These are phyloP conservation scores for Staphylotrichum longicolle DNA, from an alignment of 495 filamentous ascomycete genomes.

Conservation along the genomic window DNA sequence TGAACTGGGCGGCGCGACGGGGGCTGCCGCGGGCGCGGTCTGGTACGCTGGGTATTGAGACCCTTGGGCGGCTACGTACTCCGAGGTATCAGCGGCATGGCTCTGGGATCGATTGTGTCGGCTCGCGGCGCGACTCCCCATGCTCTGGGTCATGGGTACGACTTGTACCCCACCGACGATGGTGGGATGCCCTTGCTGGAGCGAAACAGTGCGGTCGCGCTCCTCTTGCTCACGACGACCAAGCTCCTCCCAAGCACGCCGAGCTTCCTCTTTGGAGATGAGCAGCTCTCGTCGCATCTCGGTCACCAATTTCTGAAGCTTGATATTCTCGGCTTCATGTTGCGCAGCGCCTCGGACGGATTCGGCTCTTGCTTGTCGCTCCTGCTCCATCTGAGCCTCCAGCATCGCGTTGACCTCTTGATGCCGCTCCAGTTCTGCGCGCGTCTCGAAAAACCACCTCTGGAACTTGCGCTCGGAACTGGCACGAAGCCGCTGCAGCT, in stretches of 20 bases:
- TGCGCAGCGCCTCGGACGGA: conserved; percentile 60
- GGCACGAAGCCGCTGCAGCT: conserved; percentile 91
- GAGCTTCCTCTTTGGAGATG: conserved; percentile 94
- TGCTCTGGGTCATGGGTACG: conserved; percentile 85
- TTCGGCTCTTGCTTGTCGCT: conserved; percentile 66
- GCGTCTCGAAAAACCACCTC: conserved; percentile 96
- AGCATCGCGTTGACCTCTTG: conserved; percentile 82
- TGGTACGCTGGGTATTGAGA: conserved; percentile 35
- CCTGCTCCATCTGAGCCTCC: conserved; percentile 67
- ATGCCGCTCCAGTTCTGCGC: conserved; percentile 78
- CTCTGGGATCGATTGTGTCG: conserved; percentile 41
- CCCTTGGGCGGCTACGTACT: conserved; percentile 40
- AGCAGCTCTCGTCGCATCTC: conserved; percentile 89
- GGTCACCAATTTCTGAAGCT: conserved; percentile 68
- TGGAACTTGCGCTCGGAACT: conserved; percentile 97
- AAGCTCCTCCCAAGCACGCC: conserved; percentile 95
- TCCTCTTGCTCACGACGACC: conserved; percentile 93
- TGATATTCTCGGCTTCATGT: conserved; percentile 62
- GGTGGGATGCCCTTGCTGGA: conserved; percentile 85
- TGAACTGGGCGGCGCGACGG: conserved; percentile 31
- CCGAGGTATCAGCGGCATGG: conserved; percentile 38
- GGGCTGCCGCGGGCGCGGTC: conserved; percentile 30
- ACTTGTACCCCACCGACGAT: conserved; percentile 92
- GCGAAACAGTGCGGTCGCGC: conserved; percentile 78
- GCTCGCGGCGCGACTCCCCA: conserved; percentile 63